Base-by-base conservation (phyloP, 495 filamentous ascomycete species). In the Copromyces sp. region DNA sequence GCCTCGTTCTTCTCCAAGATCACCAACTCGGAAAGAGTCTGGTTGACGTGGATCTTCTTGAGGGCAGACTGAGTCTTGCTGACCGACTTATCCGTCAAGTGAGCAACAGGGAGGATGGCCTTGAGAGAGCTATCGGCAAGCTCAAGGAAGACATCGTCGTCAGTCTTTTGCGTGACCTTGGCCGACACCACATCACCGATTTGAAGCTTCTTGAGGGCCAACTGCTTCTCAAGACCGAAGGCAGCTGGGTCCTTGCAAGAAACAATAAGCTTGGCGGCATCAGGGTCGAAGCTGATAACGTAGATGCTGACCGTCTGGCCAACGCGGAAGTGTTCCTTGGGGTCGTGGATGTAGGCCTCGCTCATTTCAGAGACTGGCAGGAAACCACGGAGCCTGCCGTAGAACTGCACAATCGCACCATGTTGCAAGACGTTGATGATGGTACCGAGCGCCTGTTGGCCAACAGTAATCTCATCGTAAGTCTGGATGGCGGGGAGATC, bases 301-400 rank as follows among this genome's bases (percentile, higher is more conserved):
- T 92, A 90, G 40, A 97, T 91, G 80, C 88, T 97, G 73, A 99
- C 90, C 20, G 95, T 94, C 78, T 99, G 95, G 2, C 96, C 95
- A 9, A 88, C 82, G 40, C 90, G 88, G 82, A 99, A 99, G 79
- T 99, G 94, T 76, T 95, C 88, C 59, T 86, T 88, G 8, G 94
- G 93, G 77, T 97, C 92, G 76, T 91, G 87, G 75, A 99, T 97
- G 80, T 90, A 98, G 16, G 94, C 92, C 78, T 98, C 96, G 79
- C 94, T 97, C 96, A 99, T 98, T 78, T 99, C 95, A 3, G 92
- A 91, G 3, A 96, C 89, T 1, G 95, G 95, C 71, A 99, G 86
- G 82, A 95, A 98, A 12, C 89, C 96, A 68, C 88, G 87, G 45
- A 98, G 82, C 9, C 84, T 81, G 32, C 94, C 93, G 77, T 94